Evolutionary conservation across 164 flowering plant species (phyloP), one percentile per base, ranked within the genome.

Genomic region (Liriodendron chinense): DNA sequence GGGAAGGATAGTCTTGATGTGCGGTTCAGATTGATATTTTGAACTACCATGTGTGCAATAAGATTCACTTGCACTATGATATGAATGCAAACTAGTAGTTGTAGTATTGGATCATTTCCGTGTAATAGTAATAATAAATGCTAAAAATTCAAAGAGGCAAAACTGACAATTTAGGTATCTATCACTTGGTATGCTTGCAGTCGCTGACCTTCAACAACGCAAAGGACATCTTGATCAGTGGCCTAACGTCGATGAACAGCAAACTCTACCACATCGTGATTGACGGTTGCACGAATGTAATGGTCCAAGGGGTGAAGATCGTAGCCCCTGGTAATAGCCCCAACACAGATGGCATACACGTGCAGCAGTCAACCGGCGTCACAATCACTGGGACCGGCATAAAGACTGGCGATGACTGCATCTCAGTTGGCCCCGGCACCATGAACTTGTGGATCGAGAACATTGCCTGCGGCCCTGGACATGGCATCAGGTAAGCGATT

Each of bases 291-390:
- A 70, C 66, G 14, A 80, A 82, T 59, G 78, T 80, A 9, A 67
- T 47, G 14, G 75, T 82, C 7, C 56, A 68, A 18, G 73, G 73
- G 50, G 75, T 84, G 63, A 80, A 43, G 28, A 21, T 84, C 1
- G 59, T 71, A 1, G 84, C 84, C 47, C 80, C 86, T 2, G 82
- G 71, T n/a, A 47, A n/a, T 3, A 84, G 86, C 78, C 83, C 83
- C 6, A 84, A 84, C 80, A 82, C 86, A 5, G 86, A 84, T 53
- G 86, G 86, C 48, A 84, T 84, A 16, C 84, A 84, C 50, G 69
- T 84, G 1, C 77, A 75, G 24, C 20, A n/a, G 16, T 79, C 86
- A 22, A 71, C 72, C 8, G 83, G 84, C 8, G 73, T 84, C 49
- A 76, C 76, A 61, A 78, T 84, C 57, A 72, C 64, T 49, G 62